Evolutionary conservation across 768 basidiomycete genomes (phyloP).

Genomic region (Coprinellus aureogranulatus): DNA sequence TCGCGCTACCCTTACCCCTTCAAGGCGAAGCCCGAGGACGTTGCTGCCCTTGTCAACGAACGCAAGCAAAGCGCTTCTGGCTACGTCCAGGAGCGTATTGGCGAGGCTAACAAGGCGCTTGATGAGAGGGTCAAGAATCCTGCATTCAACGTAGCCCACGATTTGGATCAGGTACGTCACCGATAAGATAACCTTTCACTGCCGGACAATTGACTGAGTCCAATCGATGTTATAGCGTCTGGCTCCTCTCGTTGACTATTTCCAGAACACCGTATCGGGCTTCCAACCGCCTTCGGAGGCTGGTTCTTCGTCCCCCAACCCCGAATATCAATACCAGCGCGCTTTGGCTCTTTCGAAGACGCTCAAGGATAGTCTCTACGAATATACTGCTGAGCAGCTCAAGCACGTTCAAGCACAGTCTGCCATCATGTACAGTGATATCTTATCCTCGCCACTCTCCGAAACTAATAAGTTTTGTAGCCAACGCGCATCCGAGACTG

Average conservation of each 20-base stretch:
- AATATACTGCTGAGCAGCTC: slow-evolving; percentile 68
- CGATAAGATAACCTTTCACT: too few species aligned
- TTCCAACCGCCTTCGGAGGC: slow-evolving; percentile 46
- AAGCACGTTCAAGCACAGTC: slow-evolving; percentile 68
- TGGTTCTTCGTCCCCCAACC: slow-evolving; percentile 46
- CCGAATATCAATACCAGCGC: slow-evolving; percentile 78
- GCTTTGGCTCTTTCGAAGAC: slow-evolving; percentile 63
- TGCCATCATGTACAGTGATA: slow-evolving; percentile 54
- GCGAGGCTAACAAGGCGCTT: slow-evolving; percentile 55
- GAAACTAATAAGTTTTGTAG: slow-evolving; percentile 28
- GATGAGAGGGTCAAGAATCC: slow-evolving; percentile 66
- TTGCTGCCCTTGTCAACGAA: slow-evolving; percentile 57
- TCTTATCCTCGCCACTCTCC: not conserved
- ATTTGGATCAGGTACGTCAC: slow-evolving; percentile 64
- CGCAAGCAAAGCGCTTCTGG: slow-evolving; percentile 53
- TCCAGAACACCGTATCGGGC: slow-evolving; percentile 55
- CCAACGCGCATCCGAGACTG: slow-evolving; percentile 68
- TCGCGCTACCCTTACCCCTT: slow-evolving; percentile 75
- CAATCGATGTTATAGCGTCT: too few species aligned
- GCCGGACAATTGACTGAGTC: too few species aligned
- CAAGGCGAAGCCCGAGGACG: slow-evolving; percentile 69
- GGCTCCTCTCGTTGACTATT: slow-evolving; percentile 66
- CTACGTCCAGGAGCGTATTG: slow-evolving; percentile 33
- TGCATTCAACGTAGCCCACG: slow-evolving; percentile 59
- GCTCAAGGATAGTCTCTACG: slow-evolving; percentile 59